Evolutionary conservation across 352 stramenopile genomes (phyloP).

Genomic region (Detonula confervacea): DNA sequence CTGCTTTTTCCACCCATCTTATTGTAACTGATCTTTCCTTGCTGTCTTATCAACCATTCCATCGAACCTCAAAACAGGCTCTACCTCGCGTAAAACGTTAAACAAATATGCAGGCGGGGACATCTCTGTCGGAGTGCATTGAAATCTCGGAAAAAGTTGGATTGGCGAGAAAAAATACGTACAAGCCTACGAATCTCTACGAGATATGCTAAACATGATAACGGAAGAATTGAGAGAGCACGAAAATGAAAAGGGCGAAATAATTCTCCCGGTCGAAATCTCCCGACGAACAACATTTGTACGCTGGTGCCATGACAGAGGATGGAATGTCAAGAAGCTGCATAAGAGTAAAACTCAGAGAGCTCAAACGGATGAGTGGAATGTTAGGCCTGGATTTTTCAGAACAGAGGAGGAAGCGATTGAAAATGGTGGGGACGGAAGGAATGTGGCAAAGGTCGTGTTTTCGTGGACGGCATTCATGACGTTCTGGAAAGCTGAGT

Average conservation of each 20-base stretch:
- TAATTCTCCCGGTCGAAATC: slow-evolving; percentile 1
- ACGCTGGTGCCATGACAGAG: neutral
- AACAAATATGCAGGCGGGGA: slow-evolving; percentile 25
- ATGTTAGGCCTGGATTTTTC: slow-evolving; percentile 5
- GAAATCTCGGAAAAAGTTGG: slow-evolving; percentile 14
- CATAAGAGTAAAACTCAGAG: neutral
- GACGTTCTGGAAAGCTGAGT: slow-evolving; percentile 15
- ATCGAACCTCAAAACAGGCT: too few relatives aligned
- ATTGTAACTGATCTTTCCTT: too few relatives aligned
- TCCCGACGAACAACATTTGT: neutral
- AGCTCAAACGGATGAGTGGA: neutral
- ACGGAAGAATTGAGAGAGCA: slow-evolving; percentile 7
- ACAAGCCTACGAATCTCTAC: neutral
- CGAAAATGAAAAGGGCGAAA: slow-evolving; percentile 1
- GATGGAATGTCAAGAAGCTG: slow-evolving; percentile 7
- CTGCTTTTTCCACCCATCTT: too few relatives aligned
- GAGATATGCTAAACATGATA: slow-evolving; percentile 5
- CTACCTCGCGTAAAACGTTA: too few relatives aligned
- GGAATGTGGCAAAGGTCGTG: neutral
- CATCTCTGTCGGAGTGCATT: slow-evolving; percentile 8
- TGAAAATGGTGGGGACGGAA: slow-evolving; percentile 2
- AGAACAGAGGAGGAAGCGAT: slow-evolving; percentile 15
- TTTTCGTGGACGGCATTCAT: neutral
- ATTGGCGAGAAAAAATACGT: neutral
- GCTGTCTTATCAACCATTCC: too few relatives aligned